Percentiles rank a stretch among this genome's conserved stretches.
Evolutionary conservation across 2,329 filamentous ascomycete genomes (phyloP).

Genomic region (Pseudogymnoascus sp.): DNA sequence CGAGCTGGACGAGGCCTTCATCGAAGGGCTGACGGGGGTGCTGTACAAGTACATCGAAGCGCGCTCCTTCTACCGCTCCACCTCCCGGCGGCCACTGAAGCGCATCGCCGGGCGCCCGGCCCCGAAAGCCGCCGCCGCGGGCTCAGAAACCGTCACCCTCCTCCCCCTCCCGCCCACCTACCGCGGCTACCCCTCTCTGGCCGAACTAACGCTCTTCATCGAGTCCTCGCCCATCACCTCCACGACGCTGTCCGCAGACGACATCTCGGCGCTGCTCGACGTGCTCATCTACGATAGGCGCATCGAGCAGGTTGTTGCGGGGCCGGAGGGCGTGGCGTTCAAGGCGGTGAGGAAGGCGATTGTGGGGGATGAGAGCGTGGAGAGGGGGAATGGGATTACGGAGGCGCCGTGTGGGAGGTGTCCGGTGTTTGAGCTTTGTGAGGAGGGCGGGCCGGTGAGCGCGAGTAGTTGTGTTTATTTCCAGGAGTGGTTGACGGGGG

Average conservation of each 20-base stretch:
- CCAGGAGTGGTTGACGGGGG: conserved; percentile 53
- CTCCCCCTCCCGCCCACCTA: conserved; percentile 56
- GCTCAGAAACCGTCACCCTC: conserved; percentile 19
- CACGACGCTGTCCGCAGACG: conserved; percentile 59
- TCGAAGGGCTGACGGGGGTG: conserved; percentile 64
- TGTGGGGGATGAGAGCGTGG: conserved; percentile 31
- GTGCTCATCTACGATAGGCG: conserved; percentile 84
- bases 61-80: conserved; percentile 56
- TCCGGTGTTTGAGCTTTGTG: conserved; percentile 87
- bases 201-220: conserved; percentile 68
- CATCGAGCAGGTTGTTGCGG: conserved; percentile 51
- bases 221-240: conserved; percentile 61
- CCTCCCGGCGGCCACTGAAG: conserved; percentile 25
- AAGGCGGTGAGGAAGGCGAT: conserved; percentile 24
- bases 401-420: conserved; percentile 87
- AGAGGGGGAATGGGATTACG: conserved; percentile 46
- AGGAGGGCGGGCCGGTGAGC: conserved; percentile 82
- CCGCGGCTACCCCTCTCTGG: conserved; percentile 69
- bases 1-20: conserved; percentile 80
- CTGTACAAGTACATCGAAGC: conserved; percentile 66
- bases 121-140: conserved; percentile 11
- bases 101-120: conserved; percentile 8
- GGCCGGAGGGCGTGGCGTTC: conserved; percentile 26
- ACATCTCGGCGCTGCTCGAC: conserved; percentile 78
- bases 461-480: conserved; percentile 90